Evolutionary conservation across 345 rosid genomes (phyloP).

Genomic region (Euphorbia pulcherrima): DNA sequence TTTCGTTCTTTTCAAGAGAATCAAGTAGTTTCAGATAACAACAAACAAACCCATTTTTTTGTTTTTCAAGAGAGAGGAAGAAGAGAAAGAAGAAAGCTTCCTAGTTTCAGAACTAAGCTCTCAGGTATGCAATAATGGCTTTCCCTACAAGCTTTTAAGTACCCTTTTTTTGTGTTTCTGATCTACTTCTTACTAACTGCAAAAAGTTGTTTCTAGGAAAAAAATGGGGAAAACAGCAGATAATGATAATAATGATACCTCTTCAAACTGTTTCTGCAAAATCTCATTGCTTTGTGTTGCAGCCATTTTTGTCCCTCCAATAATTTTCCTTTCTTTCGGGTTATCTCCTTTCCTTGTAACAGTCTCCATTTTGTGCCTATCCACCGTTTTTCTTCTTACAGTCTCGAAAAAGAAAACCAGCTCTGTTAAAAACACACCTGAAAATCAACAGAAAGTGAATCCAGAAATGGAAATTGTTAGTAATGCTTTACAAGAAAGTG

Average conservation of each 20-base stretch:
- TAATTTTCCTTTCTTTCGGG: slow-evolving; percentile 26
- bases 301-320: slow-evolving; percentile 24
- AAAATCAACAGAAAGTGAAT: slow-evolving; percentile 18
- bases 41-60: slow-evolving; percentile 2
- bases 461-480: slow-evolving; percentile 9
- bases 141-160: slow-evolving; percentile 3
- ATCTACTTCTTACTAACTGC: slow-evolving; percentile 5
- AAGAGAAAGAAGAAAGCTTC: not conserved
- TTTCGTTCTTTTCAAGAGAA: slow-evolving; percentile 26
- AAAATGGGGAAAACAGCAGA: slow-evolving; percentile 31
- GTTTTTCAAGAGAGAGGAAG: not conserved
- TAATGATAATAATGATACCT: slow-evolving; percentile 10
- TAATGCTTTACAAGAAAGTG: slow-evolving; percentile 22
- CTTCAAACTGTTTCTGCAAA: slow-evolving; percentile 26
- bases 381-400: slow-evolving; percentile 27
- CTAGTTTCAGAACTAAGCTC: not conserved
- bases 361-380: slow-evolving; percentile 35
- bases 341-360: slow-evolving; percentile 30
- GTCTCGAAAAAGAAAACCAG: slow-evolving; percentile 27
- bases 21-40: slow-evolving; percentile 23
- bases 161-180: slow-evolving; percentile 2
- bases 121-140: not conserved
- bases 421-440: slow-evolving; percentile 8
- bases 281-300: slow-evolving; percentile 25
- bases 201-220: slow-evolving; percentile 16